phyloP scores from a whole-genome alignment of 225 moss, liverwort and hornwort genomes.

The Bryoerythrophyllum caledonicum region DNA sequence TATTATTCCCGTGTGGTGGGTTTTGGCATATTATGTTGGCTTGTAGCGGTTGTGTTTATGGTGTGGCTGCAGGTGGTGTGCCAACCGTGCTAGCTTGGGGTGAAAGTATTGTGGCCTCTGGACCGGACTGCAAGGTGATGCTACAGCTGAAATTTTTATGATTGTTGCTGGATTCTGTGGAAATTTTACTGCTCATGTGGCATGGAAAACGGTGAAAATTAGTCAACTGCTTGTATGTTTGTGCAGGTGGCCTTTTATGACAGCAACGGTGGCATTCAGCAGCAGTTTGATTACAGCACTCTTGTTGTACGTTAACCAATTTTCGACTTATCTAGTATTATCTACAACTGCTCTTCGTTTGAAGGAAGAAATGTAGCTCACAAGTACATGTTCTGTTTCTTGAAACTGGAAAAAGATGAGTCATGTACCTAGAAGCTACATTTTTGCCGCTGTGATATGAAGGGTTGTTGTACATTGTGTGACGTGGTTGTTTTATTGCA shows the following conservation, averaged over 20 bases:
- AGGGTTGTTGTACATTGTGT: too few relatives aligned
- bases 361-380: too few relatives aligned
- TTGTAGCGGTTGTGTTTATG: neutral
- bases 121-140: conserved; percentile 88
- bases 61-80: conserved; percentile 58
- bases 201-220: neutral
- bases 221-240: neutral
- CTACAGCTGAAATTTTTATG: neutral
- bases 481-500: too few relatives aligned
- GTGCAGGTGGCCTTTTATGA: conserved; percentile 74
- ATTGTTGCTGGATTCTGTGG: neutral
- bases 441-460: too few relatives aligned
- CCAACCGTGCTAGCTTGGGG: conserved; percentile 83
- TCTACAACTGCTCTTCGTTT: too few relatives aligned
- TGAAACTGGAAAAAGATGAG: too few relatives aligned
- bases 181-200: neutral
- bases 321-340: too few relatives aligned
- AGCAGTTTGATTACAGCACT: conserved; percentile 89
- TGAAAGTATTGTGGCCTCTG: conserved; percentile 62
- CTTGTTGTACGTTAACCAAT: conserved; percentile 29
- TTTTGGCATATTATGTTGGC: neutral
- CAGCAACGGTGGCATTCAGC: conserved; percentile 64
- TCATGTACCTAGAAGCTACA: too few relatives aligned
- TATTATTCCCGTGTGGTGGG: conserved; percentile 9
- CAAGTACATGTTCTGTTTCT: too few relatives aligned